Percentiles rank a stretch among this genome's conserved stretches.
Evolutionary conservation across 2,329 filamentous ascomycete genomes (phyloP).

Genomic region (Annulohypoxylon truncatum): DNA sequence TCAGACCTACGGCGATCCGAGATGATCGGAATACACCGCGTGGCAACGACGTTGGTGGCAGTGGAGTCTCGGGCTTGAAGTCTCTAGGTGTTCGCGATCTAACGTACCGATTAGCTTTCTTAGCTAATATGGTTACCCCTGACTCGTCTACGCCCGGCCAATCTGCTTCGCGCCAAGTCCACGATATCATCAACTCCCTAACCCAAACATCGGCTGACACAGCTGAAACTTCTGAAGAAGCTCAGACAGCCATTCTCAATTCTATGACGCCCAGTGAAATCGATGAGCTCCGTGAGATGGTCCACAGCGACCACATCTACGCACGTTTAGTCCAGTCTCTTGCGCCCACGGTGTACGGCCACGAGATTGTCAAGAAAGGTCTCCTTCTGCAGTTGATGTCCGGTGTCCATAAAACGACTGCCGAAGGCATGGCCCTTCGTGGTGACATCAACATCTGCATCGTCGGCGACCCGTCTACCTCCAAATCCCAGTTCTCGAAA

Average conservation of each 20-base stretch:
- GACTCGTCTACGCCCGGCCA: conserved; percentile 86
- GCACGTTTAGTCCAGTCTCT: conserved; percentile 91
- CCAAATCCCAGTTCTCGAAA: conserved; percentile 97
- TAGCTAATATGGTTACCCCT: conserved; percentile 94
- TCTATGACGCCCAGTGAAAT: conserved; percentile 90
- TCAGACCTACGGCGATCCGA: conserved; percentile 83
- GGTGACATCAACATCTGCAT: conserved; percentile 99
- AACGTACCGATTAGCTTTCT: conserved; percentile 95
- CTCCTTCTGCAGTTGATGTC: conserved; percentile 93
- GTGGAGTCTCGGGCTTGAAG: conserved; percentile 88
- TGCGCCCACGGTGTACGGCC: conserved; percentile 96
- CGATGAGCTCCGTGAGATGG: conserved; percentile 90
- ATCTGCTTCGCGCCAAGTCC: conserved; percentile 77
- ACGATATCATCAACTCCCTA: conserved; percentile 86
- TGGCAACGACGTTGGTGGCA: conserved; percentile 83
- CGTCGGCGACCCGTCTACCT: conserved; percentile 95
- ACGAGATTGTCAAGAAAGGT: conserved; percentile 98
- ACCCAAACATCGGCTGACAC: conserved; percentile 79
- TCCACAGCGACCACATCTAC: conserved; percentile 96
- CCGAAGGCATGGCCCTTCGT: conserved; percentile 94
- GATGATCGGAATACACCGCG: conserved; percentile 81
- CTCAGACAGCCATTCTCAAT: conserved; percentile 86
- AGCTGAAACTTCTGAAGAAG: conserved; percentile 80
- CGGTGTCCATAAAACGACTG: conserved; percentile 91
- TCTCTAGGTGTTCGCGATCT: conserved; percentile 93